These are phyloP conservation scores for Ascochyta fabae DNA, from an alignment of 2,329 filamentous ascomycete genomes.

Conservation along the genomic window DNA sequence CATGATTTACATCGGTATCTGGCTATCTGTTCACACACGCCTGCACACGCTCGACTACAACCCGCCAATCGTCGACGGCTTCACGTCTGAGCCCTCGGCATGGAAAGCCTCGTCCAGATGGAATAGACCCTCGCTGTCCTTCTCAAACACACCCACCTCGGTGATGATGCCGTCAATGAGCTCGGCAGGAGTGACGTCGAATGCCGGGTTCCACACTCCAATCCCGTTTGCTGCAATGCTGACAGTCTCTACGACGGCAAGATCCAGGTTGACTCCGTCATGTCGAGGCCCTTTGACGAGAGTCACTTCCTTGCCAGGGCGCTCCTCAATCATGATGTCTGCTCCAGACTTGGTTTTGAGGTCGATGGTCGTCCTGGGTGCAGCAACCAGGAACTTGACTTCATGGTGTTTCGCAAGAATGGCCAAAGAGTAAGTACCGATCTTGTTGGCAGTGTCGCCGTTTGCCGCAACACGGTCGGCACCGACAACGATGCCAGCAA, in stretches of 20 bases:
- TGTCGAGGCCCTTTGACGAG: conserved; percentile 79
- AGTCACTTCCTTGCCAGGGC: conserved; percentile 80
- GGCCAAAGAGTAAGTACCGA: conserved; percentile 91
- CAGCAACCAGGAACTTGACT: conserved; percentile 93
- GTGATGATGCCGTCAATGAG: conserved; percentile 95
- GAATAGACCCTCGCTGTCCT: conserved; percentile 74
- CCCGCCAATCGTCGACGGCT: conserved; percentile 43
- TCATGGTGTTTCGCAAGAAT: conserved; percentile 89
- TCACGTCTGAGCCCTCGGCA: conserved; percentile 27
- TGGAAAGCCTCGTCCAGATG: conserved; percentile 57
- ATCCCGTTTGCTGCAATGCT: conserved; percentile 80
- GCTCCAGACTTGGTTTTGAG: conserved; percentile 76
- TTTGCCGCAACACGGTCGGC: conserved; percentile 95
- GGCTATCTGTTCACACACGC: conserved; percentile 7
- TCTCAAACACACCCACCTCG: conserved; percentile 85
- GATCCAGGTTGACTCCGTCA: conserved; percentile 68
- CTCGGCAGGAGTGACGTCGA: conserved; percentile 89
- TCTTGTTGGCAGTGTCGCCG: conserved; percentile 98
- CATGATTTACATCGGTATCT: conserved; percentile 2
- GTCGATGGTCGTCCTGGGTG: conserved; percentile 93
- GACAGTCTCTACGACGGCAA: conserved; percentile 70
- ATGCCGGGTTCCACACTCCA: conserved; percentile 93
- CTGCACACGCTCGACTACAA: conserved; percentile 24
- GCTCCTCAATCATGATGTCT: conserved; percentile 89
- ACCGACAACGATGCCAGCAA: conserved; percentile 89